These are phyloP conservation scores for Colletotrichum trifolii DNA, from an alignment of 2,329 filamentous ascomycete species.

Conservation along the genomic window DNA sequence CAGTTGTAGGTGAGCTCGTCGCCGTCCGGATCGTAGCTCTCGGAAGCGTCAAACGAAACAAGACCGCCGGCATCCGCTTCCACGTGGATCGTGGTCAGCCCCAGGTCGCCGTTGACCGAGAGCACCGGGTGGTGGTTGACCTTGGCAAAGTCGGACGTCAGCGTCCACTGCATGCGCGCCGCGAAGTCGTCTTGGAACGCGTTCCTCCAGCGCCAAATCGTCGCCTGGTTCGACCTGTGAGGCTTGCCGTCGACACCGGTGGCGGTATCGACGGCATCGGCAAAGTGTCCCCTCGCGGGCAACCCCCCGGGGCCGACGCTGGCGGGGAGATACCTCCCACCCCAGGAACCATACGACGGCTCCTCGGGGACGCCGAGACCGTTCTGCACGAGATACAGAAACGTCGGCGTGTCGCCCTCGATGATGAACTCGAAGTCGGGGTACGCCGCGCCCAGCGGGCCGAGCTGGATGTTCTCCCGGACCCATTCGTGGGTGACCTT, in stretches of 20 bases:
- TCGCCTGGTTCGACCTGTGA: slow-evolving; percentile 45
- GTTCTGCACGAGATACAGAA: slow-evolving; percentile 61
- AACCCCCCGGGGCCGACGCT: slow-evolving; percentile 43
- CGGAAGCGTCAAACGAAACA: slow-evolving; percentile 56
- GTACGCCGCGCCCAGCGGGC: slow-evolving; percentile 55
- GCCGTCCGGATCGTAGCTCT: slow-evolving; percentile 58
- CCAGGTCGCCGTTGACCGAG: slow-evolving; percentile 53
- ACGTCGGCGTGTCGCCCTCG: slow-evolving; percentile 64
- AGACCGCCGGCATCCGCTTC: slow-evolving; percentile 52
- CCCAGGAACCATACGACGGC: slow-evolving; percentile 61
- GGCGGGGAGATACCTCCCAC: slow-evolving; percentile 54
- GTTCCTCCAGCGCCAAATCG: slow-evolving; percentile 55
- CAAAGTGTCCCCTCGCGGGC: slow-evolving; percentile 40
- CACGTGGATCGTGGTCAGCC: slow-evolving; percentile 51
- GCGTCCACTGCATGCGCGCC: slow-evolving; percentile 53
- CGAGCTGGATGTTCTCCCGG: slow-evolving; percentile 62
- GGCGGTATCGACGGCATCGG: slow-evolving; percentile 44
- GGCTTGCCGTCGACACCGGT: slow-evolving; percentile 42
- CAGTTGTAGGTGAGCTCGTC: slow-evolving; percentile 57
- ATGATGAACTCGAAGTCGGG: slow-evolving; percentile 61
- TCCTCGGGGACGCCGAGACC: slow-evolving; percentile 58
- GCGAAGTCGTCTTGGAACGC: slow-evolving; percentile 56
- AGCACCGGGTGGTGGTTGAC: slow-evolving; percentile 60
- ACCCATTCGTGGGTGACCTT: slow-evolving; percentile 64
- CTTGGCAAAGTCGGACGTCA: slow-evolving; percentile 41